Conservation (phyloP, 2,329 filamentous ascomycete genomes). For the Akanthomyces muscarius region DNA sequence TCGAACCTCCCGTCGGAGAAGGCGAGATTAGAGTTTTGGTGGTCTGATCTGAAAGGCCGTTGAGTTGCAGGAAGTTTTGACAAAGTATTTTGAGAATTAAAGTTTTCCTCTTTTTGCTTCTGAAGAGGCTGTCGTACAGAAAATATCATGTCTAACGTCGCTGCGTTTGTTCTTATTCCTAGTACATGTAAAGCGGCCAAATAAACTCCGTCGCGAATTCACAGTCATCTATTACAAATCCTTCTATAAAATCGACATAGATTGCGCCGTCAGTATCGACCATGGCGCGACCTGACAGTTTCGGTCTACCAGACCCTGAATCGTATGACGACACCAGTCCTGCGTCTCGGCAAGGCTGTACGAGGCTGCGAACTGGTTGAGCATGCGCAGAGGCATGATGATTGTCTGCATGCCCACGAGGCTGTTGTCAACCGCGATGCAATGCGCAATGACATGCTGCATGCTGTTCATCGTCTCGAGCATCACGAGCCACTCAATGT, state of each 20-base stretch:
- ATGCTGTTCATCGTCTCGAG: not conserved
- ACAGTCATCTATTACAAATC: too few relatives aligned
- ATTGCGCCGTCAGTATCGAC: not conserved
- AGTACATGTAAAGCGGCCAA: too few relatives aligned
- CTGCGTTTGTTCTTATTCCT: too few relatives aligned
- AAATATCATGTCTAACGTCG: too few relatives aligned
- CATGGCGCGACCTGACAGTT: not conserved
- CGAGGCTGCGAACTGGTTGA: not conserved
- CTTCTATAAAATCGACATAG: too few relatives aligned
- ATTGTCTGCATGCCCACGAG: conserved; percentile 1
- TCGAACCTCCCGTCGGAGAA: conserved; percentile 12
- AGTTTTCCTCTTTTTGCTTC: too few relatives aligned
- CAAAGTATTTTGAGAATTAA: too few relatives aligned
- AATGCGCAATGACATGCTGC: not conserved
- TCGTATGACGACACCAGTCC: not conserved
- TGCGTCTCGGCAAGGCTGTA: not conserved
- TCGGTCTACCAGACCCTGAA: not conserved
- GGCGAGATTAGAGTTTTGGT: conserved; percentile 8
- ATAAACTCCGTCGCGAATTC: too few relatives aligned
- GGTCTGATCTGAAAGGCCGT: not conserved
- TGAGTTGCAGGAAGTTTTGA: too few relatives aligned
- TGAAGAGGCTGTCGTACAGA: too few relatives aligned
- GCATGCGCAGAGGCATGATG: not conserved
- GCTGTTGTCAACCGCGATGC: not conserved
- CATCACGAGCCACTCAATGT: not conserved